Conservation (phyloP, 192 early-diverging fungal genomes). For the Coemansia sp. region DNA sequence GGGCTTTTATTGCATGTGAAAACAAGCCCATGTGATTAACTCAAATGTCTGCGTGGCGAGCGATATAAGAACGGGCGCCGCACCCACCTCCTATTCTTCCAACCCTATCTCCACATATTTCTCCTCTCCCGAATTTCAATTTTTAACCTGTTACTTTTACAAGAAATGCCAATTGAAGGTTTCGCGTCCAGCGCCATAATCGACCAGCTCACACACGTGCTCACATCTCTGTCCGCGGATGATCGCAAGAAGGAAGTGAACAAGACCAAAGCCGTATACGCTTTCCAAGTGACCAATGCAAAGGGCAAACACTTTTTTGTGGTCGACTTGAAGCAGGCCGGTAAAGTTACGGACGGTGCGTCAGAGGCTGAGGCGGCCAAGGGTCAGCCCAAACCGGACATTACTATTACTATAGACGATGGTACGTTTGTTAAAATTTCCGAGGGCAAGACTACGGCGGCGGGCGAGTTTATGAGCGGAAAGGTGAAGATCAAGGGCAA, state of each 20-base stretch:
- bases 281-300: slow-evolving; percentile 76
- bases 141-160: neutral
- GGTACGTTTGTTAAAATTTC: slow-evolving; percentile 77
- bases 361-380: slow-evolving; percentile 55
- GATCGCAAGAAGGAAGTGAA: slow-evolving; percentile 48
- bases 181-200: slow-evolving; percentile 47
- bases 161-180: slow-evolving; percentile 39
- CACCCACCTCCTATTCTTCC: neutral
- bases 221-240: slow-evolving; percentile 36
- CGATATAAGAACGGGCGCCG: neutral
- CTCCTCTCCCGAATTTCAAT: neutral
- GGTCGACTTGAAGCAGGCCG: slow-evolving; percentile 80
- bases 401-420: slow-evolving; percentile 71
- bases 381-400: slow-evolving; percentile 74
- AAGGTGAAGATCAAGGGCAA: slow-evolving; percentile 84
- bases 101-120: neutral
- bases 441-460: slow-evolving; percentile 82
- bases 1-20: neutral
- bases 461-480: slow-evolving; percentile 90
- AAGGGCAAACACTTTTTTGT: slow-evolving; percentile 74
- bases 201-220: slow-evolving; percentile 40
- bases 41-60: neutral
- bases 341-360: slow-evolving; percentile 60
- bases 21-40: neutral
- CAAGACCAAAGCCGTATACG: slow-evolving; percentile 80